Conservation (phyloP, 2,329 filamentous ascomycete species). For the Helicocarpus griseus region DNA sequence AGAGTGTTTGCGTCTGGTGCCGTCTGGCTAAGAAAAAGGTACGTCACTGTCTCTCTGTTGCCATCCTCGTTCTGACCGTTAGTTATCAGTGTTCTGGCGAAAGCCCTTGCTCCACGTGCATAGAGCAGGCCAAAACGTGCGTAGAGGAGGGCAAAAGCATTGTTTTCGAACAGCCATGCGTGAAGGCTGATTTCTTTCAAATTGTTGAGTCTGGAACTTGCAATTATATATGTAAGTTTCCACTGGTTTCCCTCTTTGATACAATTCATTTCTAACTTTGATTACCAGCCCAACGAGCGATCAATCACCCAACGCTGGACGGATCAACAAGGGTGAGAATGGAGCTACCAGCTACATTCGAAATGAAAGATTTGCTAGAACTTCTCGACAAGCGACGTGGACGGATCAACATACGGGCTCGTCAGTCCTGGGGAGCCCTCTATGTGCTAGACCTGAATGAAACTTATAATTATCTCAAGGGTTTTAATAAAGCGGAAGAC, state of each 20-base stretch:
- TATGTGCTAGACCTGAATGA: conserved; percentile 35
- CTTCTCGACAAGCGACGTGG: conserved; percentile 30
- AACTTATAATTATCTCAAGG: conserved; percentile 32
- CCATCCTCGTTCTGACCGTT: conserved; percentile 7
- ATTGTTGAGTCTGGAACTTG: conserved; percentile 37
- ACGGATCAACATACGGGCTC: conserved; percentile 35
- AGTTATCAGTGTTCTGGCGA: conserved; percentile 30
- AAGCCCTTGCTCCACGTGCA: conserved; percentile 33
- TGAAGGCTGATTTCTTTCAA: conserved; percentile 34
- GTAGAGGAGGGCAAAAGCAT: conserved; percentile 12
- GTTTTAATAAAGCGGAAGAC: conserved; percentile 28
- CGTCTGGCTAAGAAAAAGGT: conserved; percentile 37
- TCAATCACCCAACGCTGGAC: conserved; percentile 33
- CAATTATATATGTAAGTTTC: conserved; percentile 35
- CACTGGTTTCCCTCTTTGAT: background rate
- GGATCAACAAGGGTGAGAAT: conserved; percentile 27
- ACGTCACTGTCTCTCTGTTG: conserved; percentile 5
- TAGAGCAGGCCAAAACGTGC: conserved; percentile 17
- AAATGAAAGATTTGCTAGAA: conserved; percentile 28
- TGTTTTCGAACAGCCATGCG: conserved; percentile 35
- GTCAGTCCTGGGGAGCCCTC: conserved; percentile 32
- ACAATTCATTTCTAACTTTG: conserved; percentile 2
- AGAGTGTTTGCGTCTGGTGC: conserved; percentile 36
- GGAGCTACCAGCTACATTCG: conserved; percentile 32
- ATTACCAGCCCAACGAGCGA: conserved; percentile 30